phyloP scores from a whole-genome alignment of 305 asterid species.

The Fraxinus velutina region DNA sequence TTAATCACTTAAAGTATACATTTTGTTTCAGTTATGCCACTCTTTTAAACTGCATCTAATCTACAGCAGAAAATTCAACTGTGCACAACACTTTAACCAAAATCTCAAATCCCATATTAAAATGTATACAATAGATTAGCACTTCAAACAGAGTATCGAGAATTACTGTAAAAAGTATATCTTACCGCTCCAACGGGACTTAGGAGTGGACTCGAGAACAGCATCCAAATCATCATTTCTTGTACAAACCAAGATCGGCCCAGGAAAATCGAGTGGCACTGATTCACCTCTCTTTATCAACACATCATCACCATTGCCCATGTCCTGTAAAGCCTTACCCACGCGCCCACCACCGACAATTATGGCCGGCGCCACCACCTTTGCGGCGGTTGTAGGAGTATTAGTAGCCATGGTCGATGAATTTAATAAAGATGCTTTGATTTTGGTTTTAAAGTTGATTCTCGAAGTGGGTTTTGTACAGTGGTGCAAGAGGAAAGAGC shows the following conservation, averaged over 20 bases:
- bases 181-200: constrained; percentile 62
- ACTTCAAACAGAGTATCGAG: not conserved
- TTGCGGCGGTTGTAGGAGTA: constrained; percentile 34
- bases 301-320: constrained; percentile 80
- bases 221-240: constrained; percentile 90
- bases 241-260: constrained; percentile 86
- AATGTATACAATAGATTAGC: not conserved
- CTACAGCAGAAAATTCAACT: not conserved
- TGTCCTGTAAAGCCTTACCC: constrained; percentile 72
- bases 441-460: constrained; percentile 19
- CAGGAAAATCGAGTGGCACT: constrained; percentile 75
- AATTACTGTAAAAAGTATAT: not conserved
- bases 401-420: constrained; percentile 38
- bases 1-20: not conserved
- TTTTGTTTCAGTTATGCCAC: not conserved
- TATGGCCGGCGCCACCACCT: constrained; percentile 60
- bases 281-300: constrained; percentile 78
- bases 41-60: not conserved
- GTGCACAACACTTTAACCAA: not conserved
- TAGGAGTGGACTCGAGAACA: constrained; percentile 76
- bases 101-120: not conserved
- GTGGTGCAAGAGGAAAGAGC: constrained; percentile 40
- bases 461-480: constrained; percentile 38
- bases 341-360: constrained; percentile 97
- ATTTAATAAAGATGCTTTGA: constrained; percentile 45